Evolutionary conservation across 2,329 filamentous ascomycete genomes (phyloP).

Genomic region (Aureobasidium leucospermi): DNA sequence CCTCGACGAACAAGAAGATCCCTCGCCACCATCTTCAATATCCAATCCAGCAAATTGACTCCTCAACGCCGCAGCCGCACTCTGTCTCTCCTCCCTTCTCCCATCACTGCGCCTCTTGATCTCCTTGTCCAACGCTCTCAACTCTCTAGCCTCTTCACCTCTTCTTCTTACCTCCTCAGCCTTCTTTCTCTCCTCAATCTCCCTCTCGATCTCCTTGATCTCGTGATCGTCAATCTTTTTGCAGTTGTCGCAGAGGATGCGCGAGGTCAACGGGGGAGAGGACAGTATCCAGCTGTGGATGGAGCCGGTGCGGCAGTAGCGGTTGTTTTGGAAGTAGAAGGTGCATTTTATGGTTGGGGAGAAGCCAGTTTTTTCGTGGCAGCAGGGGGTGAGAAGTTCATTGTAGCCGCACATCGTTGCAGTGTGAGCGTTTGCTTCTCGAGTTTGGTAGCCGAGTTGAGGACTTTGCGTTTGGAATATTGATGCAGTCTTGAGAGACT

Average conservation of each 20-base stretch:
- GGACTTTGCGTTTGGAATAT: no score
- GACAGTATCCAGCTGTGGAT: background rate
- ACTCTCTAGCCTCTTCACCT: background rate
- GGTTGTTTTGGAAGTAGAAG: background rate
- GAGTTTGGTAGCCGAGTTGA: no score
- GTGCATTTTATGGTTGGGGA: background rate
- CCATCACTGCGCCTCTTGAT: background rate
- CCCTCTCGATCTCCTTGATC: background rate
- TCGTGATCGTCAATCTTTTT: background rate
- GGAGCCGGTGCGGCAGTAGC: slow-evolving; percentile 4
- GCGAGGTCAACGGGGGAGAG: background rate
- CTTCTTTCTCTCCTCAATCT: background rate
- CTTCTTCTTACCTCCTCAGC: background rate
- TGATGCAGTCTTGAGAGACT: no score
- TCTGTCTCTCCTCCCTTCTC: background rate
- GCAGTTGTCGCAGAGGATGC: background rate
- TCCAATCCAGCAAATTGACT: background rate
- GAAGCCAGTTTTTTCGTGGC: background rate
- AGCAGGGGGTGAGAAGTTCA: background rate
- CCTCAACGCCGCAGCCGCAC: background rate
- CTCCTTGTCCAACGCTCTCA: background rate
- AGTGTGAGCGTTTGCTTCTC: no score
- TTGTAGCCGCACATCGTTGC: slow-evolving; percentile 1
- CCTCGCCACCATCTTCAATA: background rate
- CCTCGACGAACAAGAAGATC: background rate